phyloP scores from a whole-genome alignment of 2,329 filamentous ascomycete genomes.

The Penicillium glabrum region DNA sequence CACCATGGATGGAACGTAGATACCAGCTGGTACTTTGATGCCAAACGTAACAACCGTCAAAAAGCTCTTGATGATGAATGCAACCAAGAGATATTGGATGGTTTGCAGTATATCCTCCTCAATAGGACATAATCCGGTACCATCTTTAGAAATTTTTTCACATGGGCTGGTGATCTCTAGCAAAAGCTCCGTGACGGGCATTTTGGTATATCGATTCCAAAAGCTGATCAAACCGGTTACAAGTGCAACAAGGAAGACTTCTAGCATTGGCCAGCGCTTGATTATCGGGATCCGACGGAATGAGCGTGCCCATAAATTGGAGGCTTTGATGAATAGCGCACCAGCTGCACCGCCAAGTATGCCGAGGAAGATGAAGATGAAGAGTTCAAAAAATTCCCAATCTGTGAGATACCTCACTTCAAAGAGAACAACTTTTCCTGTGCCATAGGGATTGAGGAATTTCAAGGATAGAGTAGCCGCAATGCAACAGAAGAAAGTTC shows the following conservation, averaged over 20 bases:
- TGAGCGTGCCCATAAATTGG: slow-evolving; percentile 80
- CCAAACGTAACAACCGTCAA: slow-evolving; percentile 91
- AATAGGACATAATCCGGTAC: slow-evolving; percentile 77
- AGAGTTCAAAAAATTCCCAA: slow-evolving; percentile 92
- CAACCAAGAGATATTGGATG: slow-evolving; percentile 68
- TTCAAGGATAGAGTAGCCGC: slow-evolving; percentile 85
- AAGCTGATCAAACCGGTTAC: slow-evolving; percentile 83
- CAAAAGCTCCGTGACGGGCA: slow-evolving; percentile 86
- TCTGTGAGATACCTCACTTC: slow-evolving; percentile 87
- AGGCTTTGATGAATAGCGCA: slow-evolving; percentile 95
- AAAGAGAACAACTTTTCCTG: slow-evolving; percentile 94
- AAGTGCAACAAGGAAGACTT: slow-evolving; percentile 84
- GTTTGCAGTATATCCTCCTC: slow-evolving; percentile 76
- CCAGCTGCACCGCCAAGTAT: slow-evolving; percentile 80
- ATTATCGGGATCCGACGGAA: slow-evolving; percentile 80
- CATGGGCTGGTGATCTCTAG: slow-evolving; percentile 91
- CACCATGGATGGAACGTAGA: slow-evolving; percentile 98
- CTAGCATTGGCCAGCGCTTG: slow-evolving; percentile 79
- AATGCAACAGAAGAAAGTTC: slow-evolving; percentile 98
- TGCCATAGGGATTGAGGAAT: slow-evolving; percentile 94
- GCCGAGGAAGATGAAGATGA: slow-evolving; percentile 81
- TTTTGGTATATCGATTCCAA: slow-evolving; percentile 88
- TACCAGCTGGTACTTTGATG: slow-evolving; percentile 93
- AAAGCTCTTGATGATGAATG: slow-evolving; percentile 86
- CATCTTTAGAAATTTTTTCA: slow-evolving; percentile 61